Percentiles rank a stretch among this genome's conserved stretches.
phyloP scores from a whole-genome alignment of 495 filamentous ascomycete species.

The Beverwykella pulmonaria region DNA sequence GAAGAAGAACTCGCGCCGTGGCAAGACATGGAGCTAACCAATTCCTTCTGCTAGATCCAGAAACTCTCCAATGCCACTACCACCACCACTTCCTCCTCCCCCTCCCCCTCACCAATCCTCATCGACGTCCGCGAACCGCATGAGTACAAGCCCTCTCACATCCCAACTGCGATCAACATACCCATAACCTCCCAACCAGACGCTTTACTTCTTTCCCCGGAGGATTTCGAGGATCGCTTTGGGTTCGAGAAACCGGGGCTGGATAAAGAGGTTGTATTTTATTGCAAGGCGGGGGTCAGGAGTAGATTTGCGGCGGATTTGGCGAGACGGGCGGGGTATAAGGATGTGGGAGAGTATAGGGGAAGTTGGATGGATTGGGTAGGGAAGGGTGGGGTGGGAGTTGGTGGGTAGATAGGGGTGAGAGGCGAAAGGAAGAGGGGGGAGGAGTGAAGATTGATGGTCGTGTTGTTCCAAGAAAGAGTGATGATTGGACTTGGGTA shows the following conservation, averaged over 20 bases:
- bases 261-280: conserved; percentile 73
- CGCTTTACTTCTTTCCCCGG: conserved; percentile 67
- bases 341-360: conserved; percentile 73
- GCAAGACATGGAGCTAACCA: not conserved
- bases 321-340: conserved; percentile 76
- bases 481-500: too few species aligned
- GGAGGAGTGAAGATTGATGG: too few species aligned
- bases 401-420: too few species aligned
- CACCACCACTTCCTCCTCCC: not conserved
- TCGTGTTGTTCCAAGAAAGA: too few species aligned
- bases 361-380: conserved; percentile 93
- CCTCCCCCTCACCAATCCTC: conserved; percentile 9
- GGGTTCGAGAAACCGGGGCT: conserved; percentile 65
- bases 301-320: conserved; percentile 77
- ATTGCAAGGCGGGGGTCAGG: conserved; percentile 89
- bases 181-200: conserved; percentile 78
- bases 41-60: conserved; percentile 3
- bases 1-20: too few species aligned
- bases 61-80: not conserved
- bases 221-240: conserved; percentile 77
- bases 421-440: too few species aligned
- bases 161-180: conserved; percentile 78
- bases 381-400: conserved; percentile 60
- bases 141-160: conserved; percentile 71
- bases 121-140: conserved; percentile 81